Percentiles rank a stretch among this genome's conserved stretches.
phyloP scores from a whole-genome alignment of 2,329 filamentous ascomycete species.

The Cordyceps militaris region DNA sequence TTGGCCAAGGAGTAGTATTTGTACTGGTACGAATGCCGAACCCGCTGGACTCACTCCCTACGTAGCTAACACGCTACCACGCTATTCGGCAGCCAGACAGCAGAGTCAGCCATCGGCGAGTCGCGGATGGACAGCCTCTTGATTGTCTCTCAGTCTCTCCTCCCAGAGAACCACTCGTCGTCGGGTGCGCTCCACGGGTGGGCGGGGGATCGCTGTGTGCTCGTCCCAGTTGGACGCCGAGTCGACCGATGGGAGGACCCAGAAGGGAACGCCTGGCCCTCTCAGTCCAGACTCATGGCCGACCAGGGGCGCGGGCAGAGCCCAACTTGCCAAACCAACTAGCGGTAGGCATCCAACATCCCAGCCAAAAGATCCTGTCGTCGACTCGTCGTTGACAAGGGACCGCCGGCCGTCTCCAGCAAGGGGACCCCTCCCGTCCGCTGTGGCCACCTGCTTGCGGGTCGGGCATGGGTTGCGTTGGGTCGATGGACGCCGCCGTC shows the following conservation, averaged over 20 bases:
- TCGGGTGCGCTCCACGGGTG: background rate
- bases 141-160: background rate
- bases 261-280: background rate
- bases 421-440: background rate
- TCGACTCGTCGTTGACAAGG: background rate
- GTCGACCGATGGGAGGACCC: constrained; percentile 10
- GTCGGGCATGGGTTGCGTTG: background rate
- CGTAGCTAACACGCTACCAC: background rate
- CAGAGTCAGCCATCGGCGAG: too few species aligned
- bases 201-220: constrained; percentile 5
- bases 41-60: background rate
- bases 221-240: background rate
- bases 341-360: background rate
- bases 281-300: background rate
- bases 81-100: background rate
- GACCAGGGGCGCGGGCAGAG: background rate
- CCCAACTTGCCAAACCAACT: background rate
- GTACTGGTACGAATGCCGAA: background rate
- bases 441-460: background rate
- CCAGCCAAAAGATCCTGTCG: background rate
- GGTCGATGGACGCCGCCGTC: background rate
- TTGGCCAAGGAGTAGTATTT: background rate
- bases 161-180: too few species aligned
- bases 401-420: background rate
- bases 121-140: too few species aligned